phyloP scores from a whole-genome alignment of 768 basidiomycete genomes.

The Naganishia kalamii region DNA sequence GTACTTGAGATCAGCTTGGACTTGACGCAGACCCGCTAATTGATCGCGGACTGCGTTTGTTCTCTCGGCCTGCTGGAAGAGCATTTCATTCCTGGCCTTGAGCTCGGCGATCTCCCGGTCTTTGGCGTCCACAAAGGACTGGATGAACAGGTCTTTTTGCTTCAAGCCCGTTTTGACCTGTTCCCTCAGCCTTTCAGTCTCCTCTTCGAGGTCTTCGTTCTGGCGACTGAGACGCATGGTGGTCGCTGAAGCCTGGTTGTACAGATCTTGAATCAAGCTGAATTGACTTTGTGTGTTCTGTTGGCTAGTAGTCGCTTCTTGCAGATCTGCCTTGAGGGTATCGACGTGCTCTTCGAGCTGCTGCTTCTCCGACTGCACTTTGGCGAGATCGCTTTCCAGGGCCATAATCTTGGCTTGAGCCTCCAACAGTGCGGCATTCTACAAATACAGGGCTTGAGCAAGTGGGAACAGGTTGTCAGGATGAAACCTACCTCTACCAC shows the following conservation, averaged over 20 bases:
- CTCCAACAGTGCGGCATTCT: neutral
- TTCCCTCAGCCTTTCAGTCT: neutral
- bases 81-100: neutral
- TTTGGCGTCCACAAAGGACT: conserved; percentile 1
- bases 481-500: neutral
- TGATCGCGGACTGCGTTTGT: neutral
- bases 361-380: neutral
- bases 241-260: conserved; percentile 3
- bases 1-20: neutral
- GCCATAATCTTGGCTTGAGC: neutral
- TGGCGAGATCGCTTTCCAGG: neutral
- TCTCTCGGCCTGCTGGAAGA: neutral
- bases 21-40: neutral
- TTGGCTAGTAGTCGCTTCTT: neutral
- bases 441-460: neutral
- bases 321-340: neutral
- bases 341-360: neutral
- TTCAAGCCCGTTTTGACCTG: neutral
- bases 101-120: neutral
- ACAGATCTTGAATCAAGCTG: neutral
- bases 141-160: neutral
- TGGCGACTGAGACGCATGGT: neutral
- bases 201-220: neutral
- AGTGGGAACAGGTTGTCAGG: neutral
- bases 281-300: neutral